phyloP scores from a whole-genome alignment of 768 basidiomycete species.

The Suillus ampliporus region DNA sequence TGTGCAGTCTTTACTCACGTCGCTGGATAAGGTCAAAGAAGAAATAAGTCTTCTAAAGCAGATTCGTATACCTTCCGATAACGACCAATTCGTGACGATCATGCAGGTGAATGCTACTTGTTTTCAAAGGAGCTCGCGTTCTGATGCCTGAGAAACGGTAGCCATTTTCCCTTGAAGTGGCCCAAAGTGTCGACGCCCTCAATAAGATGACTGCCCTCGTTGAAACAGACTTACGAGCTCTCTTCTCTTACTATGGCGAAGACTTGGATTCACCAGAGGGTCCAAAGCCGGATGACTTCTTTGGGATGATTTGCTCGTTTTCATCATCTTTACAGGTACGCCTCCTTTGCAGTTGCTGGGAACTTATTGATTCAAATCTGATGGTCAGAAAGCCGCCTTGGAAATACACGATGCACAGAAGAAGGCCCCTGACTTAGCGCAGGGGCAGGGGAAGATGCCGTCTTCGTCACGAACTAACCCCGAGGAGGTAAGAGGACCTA shows the following conservation, averaged over 20 bases:
- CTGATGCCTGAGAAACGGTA: conserved; percentile 24
- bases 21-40: conserved; percentile 57
- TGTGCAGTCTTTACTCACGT: conserved; percentile 60
- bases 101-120: conserved; percentile 61
- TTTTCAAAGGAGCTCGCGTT: not conserved
- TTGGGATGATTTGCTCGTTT: conserved; percentile 75
- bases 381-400: conserved; percentile 67
- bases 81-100: conserved; percentile 67
- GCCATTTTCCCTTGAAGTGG: conserved; percentile 57
- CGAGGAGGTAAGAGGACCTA: conserved; percentile 14
- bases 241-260: conserved; percentile 83
- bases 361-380: conserved; percentile 7
- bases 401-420: conserved; percentile 58
- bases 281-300: conserved; percentile 83
- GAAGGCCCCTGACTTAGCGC: not conserved
- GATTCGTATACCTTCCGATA: conserved; percentile 32
- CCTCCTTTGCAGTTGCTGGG: not conserved
- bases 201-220: conserved; percentile 62
- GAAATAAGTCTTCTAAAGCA: conserved; percentile 57
- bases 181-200: conserved; percentile 65
- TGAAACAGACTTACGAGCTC: conserved; percentile 60
- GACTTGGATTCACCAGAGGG: conserved; percentile 64
- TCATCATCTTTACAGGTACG: conserved; percentile 72
- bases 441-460: not conserved
- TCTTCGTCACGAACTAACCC: not conserved